phyloP scores from a whole-genome alignment of 192 early-diverging fungal species.

The Backusella luteola region DNA sequence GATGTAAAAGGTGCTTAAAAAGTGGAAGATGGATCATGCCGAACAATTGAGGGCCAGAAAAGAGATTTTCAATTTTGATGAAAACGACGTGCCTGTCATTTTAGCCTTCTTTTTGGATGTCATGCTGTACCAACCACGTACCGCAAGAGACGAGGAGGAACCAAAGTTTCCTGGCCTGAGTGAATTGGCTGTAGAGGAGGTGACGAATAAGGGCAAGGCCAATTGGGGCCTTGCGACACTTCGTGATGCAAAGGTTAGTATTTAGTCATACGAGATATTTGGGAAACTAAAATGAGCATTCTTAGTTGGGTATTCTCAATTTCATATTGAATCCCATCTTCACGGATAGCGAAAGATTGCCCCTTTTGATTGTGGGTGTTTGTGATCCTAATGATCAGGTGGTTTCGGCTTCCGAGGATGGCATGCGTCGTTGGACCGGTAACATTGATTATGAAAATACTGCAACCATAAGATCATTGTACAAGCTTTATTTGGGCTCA shows the following conservation, averaged over 20 bases:
- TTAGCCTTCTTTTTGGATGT: slow-evolving; percentile 61
- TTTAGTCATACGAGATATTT: neutral
- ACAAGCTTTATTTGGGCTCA: slow-evolving; percentile 37
- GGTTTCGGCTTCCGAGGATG: slow-evolving; percentile 75
- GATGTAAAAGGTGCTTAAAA: slow-evolving; percentile 33
- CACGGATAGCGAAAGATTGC: slow-evolving; percentile 55
- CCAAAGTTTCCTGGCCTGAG: slow-evolving; percentile 54
- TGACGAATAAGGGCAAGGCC: slow-evolving; percentile 77
- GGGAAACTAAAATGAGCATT: neutral
- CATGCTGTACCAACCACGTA: slow-evolving; percentile 58
- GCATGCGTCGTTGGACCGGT: slow-evolving; percentile 58
- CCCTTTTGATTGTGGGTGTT: slow-evolving; percentile 55
- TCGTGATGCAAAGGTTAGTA: slow-evolving; percentile 32
- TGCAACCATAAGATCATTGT: slow-evolving; percentile 34
- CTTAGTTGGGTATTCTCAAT: slow-evolving; percentile 41
- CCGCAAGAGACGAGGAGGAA: slow-evolving; percentile 9
- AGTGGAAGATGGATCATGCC: slow-evolving; percentile 40
- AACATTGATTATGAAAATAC: slow-evolving; percentile 71
- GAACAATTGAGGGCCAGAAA: slow-evolving; percentile 36
- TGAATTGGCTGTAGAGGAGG: slow-evolving; percentile 45
- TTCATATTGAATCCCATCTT: slow-evolving; percentile 41
- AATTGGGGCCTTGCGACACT: slow-evolving; percentile 50
- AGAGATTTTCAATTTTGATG: slow-evolving; percentile 59
- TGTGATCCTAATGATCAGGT: slow-evolving; percentile 74
- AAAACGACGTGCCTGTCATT: slow-evolving; percentile 51